Base-by-base conservation (phyloP, 2,329 filamentous ascomycete genomes). In the Herpotrichia juniperi region DNA sequence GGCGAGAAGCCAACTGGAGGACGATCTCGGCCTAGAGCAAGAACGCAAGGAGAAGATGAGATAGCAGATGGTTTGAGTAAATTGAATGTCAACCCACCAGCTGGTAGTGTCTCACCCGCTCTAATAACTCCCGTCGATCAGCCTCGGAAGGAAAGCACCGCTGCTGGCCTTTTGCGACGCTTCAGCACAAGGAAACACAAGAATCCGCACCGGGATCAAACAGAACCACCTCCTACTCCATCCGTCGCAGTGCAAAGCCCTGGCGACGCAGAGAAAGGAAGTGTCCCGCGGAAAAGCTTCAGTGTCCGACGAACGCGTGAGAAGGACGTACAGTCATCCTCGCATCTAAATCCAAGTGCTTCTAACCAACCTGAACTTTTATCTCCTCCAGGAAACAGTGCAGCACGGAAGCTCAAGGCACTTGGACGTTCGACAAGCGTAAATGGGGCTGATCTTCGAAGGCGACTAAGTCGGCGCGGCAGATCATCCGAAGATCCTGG, bases 41-140 rank as follows among this genome's bases (percentile, higher is more conserved):
- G 94, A 59, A 97, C 94, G 0, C 93, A 97, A 67, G 94, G 93
- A 14, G 94, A 97, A 73, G 93, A 97, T 57, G 94, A 99, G 51
- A 83, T 91, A 10, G 83, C 87, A 0, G 90, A 96, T 43, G 82
- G 82, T 7, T 77, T 89, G 69, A 88, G 91, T 73, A 85, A 86
- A 59, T 74, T 88, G 17, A 85, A 87, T 57, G 67, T 86, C 25
- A 72, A 77, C 62, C 72, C 81, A 57, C 65, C 80, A 57, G 64
- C 81, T 64, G 70, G 75, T 57, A 69, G 80, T 59, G 70, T 76
- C 32, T 74, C 81, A 51, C 72, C 81, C 61, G 64, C 83, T 61
- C 66, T 83, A 24, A 72, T 81, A 35, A 82, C 85, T 19, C 83
- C 85, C 26, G 64, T 66, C 14, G 75, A 79, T 26, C 72, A 72